Evolutionary conservation across 176 grass and related monocot genomes (phyloP).

Genomic region (Oryza brachyantha): DNA sequence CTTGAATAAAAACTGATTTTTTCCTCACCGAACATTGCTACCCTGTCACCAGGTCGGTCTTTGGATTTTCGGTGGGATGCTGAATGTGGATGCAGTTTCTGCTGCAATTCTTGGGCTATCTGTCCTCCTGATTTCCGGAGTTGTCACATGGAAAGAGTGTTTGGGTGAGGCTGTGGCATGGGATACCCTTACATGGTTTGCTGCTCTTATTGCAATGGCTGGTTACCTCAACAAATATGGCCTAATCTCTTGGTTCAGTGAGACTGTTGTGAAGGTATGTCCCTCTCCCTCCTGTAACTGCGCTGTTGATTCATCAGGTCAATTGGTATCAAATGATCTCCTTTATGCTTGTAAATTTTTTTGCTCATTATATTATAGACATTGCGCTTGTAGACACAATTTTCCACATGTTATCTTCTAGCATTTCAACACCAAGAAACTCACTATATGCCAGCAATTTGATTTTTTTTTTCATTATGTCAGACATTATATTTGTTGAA

Average conservation of each 20-base stretch:
- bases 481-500: not conserved
- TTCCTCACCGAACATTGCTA: constrained; percentile 17
- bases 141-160: constrained; percentile 99
- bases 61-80: constrained; percentile 83
- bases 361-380: not conserved
- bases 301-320: not conserved
- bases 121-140: constrained; percentile 79
- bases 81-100: constrained; percentile 86
- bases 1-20: not conserved
- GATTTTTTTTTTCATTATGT: not conserved
- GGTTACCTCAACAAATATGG: constrained; percentile 98
- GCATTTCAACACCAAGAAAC: not conserved
- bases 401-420: not conserved
- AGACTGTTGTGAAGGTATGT: constrained; percentile 97
- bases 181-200: constrained; percentile 99
- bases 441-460: not conserved
- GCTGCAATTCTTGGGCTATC: constrained; percentile 93
- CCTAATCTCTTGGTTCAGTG: constrained; percentile 95
- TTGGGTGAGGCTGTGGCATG: constrained; percentile 90
- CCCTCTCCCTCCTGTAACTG: not conserved
- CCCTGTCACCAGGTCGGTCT: constrained; percentile 78
- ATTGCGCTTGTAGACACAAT: not conserved
- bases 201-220: constrained; percentile 97
- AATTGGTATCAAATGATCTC: not conserved
- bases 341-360: not conserved